A percentile compares a stretch with the other conserved stretches of the same genome.
These are phyloP conservation scores for Cadophora luteo-olivacea DNA, from an alignment of 2,329 filamentous ascomycete genomes.

Conservation along the genomic window DNA sequence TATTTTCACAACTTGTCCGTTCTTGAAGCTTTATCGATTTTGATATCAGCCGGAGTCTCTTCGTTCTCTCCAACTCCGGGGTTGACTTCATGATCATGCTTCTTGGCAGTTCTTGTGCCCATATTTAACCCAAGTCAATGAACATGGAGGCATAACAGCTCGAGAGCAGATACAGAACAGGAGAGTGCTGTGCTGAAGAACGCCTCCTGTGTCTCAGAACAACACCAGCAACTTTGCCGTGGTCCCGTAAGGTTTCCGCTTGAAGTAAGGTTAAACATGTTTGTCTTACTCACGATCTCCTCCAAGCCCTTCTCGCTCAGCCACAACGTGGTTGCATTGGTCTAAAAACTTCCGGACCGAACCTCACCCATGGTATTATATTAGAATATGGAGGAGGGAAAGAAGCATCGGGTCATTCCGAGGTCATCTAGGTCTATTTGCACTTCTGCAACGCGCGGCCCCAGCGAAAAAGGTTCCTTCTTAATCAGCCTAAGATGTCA, in stretches of 20 bases:
- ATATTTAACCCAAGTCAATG: neutral
- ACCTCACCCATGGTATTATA: neutral
- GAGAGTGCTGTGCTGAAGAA: neutral
- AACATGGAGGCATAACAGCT: neutral
- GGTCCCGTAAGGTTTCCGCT: neutral
- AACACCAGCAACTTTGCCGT: neutral
- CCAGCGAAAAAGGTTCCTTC: neutral
- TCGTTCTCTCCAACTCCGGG: neutral
- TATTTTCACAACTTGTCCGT: neutral
- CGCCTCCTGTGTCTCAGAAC: neutral
- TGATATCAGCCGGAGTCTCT: neutral
- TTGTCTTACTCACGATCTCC: neutral
- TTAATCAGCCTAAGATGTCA: neutral
- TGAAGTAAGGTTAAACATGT: constrained; percentile 1
- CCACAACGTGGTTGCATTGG: neutral
- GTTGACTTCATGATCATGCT: neutral
- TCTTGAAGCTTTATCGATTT: constrained; percentile 7
- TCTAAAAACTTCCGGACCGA: neutral
- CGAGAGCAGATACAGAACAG: neutral
- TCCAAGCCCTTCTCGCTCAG: neutral
- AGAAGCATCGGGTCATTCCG: neutral
- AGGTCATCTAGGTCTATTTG: neutral
- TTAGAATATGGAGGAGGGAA: neutral
- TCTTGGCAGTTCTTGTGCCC: neutral
- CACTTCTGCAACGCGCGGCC: neutral